Evolutionary conservation across 2,329 filamentous ascomycete genomes (phyloP), one percentile per base, ranked within the genome.

Genomic region (Xylariales sp.): DNA sequence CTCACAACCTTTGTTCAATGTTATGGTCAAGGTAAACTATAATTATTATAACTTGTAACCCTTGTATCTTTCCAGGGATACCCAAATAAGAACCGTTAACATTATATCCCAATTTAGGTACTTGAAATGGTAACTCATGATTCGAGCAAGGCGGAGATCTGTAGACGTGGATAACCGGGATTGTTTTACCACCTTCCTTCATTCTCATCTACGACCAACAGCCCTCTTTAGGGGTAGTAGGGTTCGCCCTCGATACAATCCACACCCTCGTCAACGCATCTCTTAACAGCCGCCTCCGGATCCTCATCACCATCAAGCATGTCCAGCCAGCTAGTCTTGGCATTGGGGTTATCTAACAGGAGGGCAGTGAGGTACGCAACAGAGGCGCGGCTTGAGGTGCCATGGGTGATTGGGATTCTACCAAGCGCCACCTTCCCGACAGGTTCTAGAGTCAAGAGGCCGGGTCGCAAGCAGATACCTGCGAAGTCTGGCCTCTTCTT

Each of bases 321-420:
- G 74, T 89, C 87, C 36, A 88, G 69, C 86, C 87, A 89, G 12
- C 76, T 77, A 59, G 79, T 87, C 78, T 80, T 82, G 30, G 84
- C 76, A 5, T 80, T 80, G 1, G 82, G 82, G 0, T 78, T 77
- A 1, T 84, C 86, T 57, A 92, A 80, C 69, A 90, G 79, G 70
- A 84, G 80, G 9, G 86, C 86, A 1, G 87, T 84, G 2, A 89
- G 82, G 64, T 82, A 78, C 6, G 90, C 90, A 9, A 92, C 89
- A 72, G 86, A 84, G 62, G 84, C 87, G 6, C 90, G 83, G 65
- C 85, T 85, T 54, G 86, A 83, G 0, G 74, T 76, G 12, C 83
- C 83, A 43, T 70, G 73, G 8, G 79, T 70, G 2, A 69, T 69
- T n/a, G 75, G 74, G 2, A 81, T 83, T 77, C 81, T 84, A 41